These are phyloP conservation scores for Coniochaeta pulveracea DNA, from an alignment of 2,329 filamentous ascomycete genomes.

Conservation along the genomic window DNA sequence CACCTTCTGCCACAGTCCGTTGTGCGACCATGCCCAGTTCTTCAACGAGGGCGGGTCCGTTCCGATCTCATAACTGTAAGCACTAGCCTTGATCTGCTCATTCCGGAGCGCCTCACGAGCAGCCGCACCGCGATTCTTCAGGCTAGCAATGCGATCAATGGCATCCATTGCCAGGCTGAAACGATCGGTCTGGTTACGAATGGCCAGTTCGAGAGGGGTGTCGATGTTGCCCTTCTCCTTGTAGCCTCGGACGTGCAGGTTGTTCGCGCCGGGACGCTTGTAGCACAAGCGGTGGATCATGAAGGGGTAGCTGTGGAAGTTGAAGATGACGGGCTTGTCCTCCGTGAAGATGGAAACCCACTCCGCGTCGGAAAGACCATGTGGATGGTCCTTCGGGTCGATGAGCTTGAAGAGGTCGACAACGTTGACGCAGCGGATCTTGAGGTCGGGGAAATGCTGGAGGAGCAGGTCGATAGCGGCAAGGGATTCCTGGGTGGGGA, in stretches of 20 bases:
- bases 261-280: slow-evolving; percentile 55
- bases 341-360: slow-evolving; percentile 62
- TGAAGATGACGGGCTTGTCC: slow-evolving; percentile 66
- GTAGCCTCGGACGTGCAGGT: slow-evolving; percentile 68
- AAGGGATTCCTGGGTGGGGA: slow-evolving; percentile 62
- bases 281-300: slow-evolving; percentile 68
- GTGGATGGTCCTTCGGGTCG: slow-evolving; percentile 56
- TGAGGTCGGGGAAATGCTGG: slow-evolving; percentile 59
- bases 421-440: slow-evolving; percentile 69
- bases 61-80: slow-evolving; percentile 57
- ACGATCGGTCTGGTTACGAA: slow-evolving; percentile 66
- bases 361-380: slow-evolving; percentile 56
- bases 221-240: slow-evolving; percentile 79
- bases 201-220: slow-evolving; percentile 67
- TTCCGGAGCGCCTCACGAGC: slow-evolving; percentile 55
- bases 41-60: slow-evolving; percentile 56
- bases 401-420: slow-evolving; percentile 76
- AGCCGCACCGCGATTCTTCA: slow-evolving; percentile 52
- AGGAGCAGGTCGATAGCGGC: slow-evolving; percentile 65
- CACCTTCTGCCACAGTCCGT: slow-evolving; percentile 3
- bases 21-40: slow-evolving; percentile 48
- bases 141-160: slow-evolving; percentile 52
- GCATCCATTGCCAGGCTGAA: slow-evolving; percentile 69
- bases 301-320: slow-evolving; percentile 79
- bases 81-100: slow-evolving; percentile 50